phyloP scores from a whole-genome alignment of 345 rosid genomes.

The Moringa oleifera region DNA sequence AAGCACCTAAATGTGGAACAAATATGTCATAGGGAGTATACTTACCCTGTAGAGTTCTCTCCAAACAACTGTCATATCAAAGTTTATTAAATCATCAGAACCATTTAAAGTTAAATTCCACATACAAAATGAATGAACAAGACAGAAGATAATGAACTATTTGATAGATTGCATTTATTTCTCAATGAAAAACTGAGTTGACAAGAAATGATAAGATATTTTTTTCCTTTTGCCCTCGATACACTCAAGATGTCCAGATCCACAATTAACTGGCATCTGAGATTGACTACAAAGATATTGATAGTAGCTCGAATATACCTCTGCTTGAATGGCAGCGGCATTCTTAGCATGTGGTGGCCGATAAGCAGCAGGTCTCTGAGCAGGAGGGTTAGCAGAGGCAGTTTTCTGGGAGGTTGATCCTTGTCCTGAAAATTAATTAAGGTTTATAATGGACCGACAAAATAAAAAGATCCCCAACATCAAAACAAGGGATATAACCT shows the following conservation, averaged over 20 bases:
- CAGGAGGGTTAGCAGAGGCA: constrained; percentile 32
- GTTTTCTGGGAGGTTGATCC: constrained; percentile 48
- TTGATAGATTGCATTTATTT: too few species aligned
- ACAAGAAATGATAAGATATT: too few species aligned
- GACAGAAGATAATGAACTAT: too few species aligned
- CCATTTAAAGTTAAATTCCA: constrained; percentile 1
- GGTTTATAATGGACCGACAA: constrained; percentile 14
- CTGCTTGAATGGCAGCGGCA: constrained; percentile 75
- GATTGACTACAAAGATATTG: not conserved
- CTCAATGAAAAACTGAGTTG: too few species aligned
- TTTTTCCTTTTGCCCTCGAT: too few species aligned
- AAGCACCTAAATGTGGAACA: not conserved
- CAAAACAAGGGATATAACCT: constrained; percentile 37
- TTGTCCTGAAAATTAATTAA: constrained; percentile 39
- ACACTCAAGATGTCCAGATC: too few species aligned
- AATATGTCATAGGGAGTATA: constrained; percentile 9
- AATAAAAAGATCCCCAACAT: not conserved
- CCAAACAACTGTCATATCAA: constrained; percentile 64
- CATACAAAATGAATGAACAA: too few species aligned
- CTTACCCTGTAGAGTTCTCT: constrained; percentile 59
- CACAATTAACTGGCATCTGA: not conserved
- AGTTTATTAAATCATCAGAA: constrained; percentile 28
- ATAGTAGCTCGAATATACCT: constrained; percentile 41
- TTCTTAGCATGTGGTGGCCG: constrained; percentile 90
- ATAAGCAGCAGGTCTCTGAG: constrained; percentile 81